Percentiles rank a stretch among this genome's conserved stretches.
Evolutionary conservation across 148 eudicot species (phyloP).

Genomic region (Amaranthus palmeri): DNA sequence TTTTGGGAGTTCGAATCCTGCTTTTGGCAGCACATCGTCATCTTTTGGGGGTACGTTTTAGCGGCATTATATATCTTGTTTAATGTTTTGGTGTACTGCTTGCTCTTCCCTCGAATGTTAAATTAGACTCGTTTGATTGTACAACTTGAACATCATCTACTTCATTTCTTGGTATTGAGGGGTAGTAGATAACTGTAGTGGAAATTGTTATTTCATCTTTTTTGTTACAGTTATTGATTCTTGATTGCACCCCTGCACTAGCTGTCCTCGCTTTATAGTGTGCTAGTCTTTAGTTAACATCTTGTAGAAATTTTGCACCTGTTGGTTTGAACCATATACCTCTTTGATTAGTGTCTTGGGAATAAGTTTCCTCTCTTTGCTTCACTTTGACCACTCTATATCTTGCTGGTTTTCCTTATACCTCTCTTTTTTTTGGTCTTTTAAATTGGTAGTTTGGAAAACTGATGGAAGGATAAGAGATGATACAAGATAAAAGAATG

Average conservation of each 20-base stretch:
- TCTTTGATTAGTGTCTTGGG: no score
- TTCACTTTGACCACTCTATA: no score
- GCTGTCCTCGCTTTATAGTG: not conserved
- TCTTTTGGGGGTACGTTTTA: conserved; percentile 61
- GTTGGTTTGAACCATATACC: not conserved
- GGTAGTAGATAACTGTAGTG: not conserved
- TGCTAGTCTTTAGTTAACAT: not conserved
- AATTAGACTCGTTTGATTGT: not conserved
- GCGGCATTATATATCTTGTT: conserved; percentile 4
- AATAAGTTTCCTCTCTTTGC: no score
- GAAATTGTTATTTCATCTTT: not conserved
- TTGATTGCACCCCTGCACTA: not conserved
- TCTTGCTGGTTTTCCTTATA: no score
- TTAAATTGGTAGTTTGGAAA: no score
- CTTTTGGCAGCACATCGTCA: conserved; percentile 69
- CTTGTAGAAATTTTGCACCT: not conserved
- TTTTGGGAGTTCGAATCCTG: conserved; percentile 61
- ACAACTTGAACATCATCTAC: not conserved
- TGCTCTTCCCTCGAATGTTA: not conserved
- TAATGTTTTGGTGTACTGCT: not conserved
- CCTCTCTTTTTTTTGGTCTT: no score
- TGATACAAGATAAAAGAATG: no score
- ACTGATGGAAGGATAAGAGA: no score
- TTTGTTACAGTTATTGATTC: not conserved
- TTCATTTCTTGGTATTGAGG: not conserved